These are phyloP conservation scores for Gremmenia infestans DNA, from an alignment of 2,329 filamentous ascomycete genomes.

Conservation along the genomic window DNA sequence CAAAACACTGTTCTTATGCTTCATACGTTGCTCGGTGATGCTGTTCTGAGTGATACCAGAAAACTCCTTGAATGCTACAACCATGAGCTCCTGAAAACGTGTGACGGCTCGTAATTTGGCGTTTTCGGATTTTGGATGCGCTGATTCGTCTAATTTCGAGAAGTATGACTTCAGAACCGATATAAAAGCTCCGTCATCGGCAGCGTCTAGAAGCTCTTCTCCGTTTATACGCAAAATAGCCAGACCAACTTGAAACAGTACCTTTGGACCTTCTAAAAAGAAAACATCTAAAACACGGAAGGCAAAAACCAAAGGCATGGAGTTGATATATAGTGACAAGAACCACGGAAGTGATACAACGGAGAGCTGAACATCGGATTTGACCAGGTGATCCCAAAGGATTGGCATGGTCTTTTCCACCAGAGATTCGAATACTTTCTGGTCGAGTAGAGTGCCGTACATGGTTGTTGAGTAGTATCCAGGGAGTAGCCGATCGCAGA, in stretches of 20 bases:
- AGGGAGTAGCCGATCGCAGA: constrained; percentile 89
- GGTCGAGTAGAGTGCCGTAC: constrained; percentile 95
- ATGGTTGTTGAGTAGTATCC: constrained; percentile 99
- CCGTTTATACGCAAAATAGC: constrained; percentile 97
- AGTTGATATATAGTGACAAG: constrained; percentile 96
- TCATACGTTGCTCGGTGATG: constrained; percentile 80
- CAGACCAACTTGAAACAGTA: constrained; percentile 91
- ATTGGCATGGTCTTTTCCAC: constrained; percentile 99
- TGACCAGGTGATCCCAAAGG: constrained; percentile 95
- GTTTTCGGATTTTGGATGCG: constrained; percentile 92
- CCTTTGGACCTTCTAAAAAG: constrained; percentile 96
- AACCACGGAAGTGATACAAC: constrained; percentile 98
- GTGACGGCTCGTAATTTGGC: constrained; percentile 91
- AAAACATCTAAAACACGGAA: constrained; percentile 97
- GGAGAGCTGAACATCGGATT: constrained; percentile 93
- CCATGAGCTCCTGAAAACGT: constrained; percentile 96
- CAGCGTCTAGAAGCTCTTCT: constrained; percentile 86
- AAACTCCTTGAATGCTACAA: constrained; percentile 98
- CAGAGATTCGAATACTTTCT: constrained; percentile 93
- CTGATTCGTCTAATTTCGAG: constrained; percentile 85
- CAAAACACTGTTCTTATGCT: constrained; percentile 90
- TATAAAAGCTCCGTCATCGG: constrained; percentile 94
- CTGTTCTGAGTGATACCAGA: constrained; percentile 90
- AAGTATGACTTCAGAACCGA: constrained; percentile 95
- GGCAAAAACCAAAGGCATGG: constrained; percentile 96